Evolutionary conservation across 768 basidiomycete species (phyloP).

Genomic region (Terana coerulea): DNA sequence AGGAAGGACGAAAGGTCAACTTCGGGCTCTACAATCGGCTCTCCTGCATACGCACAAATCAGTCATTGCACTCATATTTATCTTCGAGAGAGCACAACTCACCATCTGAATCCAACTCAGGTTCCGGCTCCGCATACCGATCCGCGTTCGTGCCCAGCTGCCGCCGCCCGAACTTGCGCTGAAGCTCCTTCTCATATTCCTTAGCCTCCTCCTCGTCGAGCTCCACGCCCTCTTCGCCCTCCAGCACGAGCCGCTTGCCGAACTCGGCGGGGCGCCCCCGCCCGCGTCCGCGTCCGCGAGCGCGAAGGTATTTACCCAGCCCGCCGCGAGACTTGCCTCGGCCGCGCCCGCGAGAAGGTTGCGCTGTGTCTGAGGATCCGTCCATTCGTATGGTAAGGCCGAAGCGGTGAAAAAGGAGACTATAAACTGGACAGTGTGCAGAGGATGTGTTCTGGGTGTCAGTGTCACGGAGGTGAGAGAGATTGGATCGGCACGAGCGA

Average conservation of each 20-base stretch:
- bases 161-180: conserved; percentile 51
- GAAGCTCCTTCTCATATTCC: conserved; percentile 44
- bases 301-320: conserved; percentile 70
- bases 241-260: conserved; percentile 53
- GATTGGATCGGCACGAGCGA: no score
- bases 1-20: conserved; percentile 68
- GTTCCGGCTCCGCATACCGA: conserved; percentile 68
- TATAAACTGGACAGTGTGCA: no score
- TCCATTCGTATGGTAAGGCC: not conserved
- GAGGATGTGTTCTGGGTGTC: no score
- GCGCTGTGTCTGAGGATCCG: not conserved
- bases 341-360: conserved; percentile 41
- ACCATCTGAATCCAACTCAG: conserved; percentile 72
- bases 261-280: conserved; percentile 66
- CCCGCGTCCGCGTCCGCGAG: conserved; percentile 60
- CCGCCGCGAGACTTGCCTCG: conserved; percentile 63
- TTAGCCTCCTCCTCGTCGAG: conserved; percentile 44
- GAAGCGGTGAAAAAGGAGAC: no score
- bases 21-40: conserved; percentile 65
- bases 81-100: conserved; percentile 12
- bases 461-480: no score
- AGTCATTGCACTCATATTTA: not conserved
- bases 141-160: conserved; percentile 68
- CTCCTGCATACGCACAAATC: conserved; percentile 37
- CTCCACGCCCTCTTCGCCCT: conserved; percentile 46